phyloP scores from a whole-genome alignment of 176 grass and related monocot species.

The Dendrocalamus sinicus region DNA sequence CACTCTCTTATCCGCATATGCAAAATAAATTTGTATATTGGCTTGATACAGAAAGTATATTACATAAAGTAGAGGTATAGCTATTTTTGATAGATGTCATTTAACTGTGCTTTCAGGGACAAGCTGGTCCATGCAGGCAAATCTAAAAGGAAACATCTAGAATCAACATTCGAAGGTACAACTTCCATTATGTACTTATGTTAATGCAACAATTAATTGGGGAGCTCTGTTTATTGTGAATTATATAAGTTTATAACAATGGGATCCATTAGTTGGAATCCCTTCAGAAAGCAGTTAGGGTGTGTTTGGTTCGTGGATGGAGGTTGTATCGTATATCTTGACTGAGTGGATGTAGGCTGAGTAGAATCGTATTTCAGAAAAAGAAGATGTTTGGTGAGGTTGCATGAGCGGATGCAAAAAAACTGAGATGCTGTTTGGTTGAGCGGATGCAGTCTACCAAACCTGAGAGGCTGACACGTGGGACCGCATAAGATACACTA shows the following conservation, averaged over 20 bases:
- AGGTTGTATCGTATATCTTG: no score
- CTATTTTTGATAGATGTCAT: slow-evolving; percentile 31
- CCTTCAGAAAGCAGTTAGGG: slow-evolving; percentile 1
- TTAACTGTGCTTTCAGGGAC: slow-evolving; percentile 60
- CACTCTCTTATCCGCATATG: slow-evolving; percentile 1
- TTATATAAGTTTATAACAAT: slow-evolving; percentile 13
- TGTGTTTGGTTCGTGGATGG: no score
- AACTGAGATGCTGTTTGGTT: no score
- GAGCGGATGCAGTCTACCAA: no score
- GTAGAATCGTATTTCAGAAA: no score
- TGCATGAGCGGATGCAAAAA: no score
- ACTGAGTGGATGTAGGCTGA: no score
- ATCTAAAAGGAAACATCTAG: slow-evolving; percentile 79
- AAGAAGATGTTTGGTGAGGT: no score
- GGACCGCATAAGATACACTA: no score
- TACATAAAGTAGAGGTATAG: slow-evolving; percentile 28
- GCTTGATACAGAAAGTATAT: slow-evolving; percentile 30
- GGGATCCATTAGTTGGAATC: neutral
- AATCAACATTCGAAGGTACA: slow-evolving; percentile 90
- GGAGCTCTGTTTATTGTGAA: slow-evolving; percentile 19
- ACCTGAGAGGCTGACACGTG: no score
- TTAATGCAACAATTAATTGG: slow-evolving; percentile 29
- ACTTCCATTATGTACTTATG: slow-evolving; percentile 19
- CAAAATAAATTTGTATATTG: slow-evolving; percentile 6
- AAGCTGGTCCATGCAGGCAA: slow-evolving; percentile 72